These are phyloP conservation scores for Yamadazyma buinensis DNA, from an alignment of 1,139 yeast species.

Conservation along the genomic window DNA sequence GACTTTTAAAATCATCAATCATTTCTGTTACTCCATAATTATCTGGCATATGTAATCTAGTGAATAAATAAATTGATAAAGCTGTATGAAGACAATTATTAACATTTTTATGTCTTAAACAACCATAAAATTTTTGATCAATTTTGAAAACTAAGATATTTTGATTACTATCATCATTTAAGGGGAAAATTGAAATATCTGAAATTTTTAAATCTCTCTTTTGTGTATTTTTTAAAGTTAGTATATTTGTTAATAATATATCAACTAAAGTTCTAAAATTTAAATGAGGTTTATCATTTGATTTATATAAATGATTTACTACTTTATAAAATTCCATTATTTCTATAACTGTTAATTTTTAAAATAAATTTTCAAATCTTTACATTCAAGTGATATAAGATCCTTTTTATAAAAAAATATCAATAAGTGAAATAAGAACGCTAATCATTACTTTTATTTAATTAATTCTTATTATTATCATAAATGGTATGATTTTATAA, in stretches of 20 bases:
- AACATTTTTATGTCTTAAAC: slow-evolving; percentile 24
- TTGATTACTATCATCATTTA: slow-evolving; percentile 1
- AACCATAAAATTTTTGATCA: slow-evolving; percentile 17
- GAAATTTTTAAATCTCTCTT: slow-evolving; percentile 15
- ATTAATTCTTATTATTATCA: too few species aligned
- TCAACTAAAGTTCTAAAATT: slow-evolving; percentile 26
- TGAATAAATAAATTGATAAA: slow-evolving; percentile 27
- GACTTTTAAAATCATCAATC: background rate
- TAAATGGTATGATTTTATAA: too few species aligned
- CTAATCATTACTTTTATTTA: too few species aligned
- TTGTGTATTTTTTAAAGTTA: slow-evolving; percentile 2
- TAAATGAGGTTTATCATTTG: slow-evolving; percentile 20
- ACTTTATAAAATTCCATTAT: slow-evolving; percentile 10
- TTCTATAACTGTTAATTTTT: too few species aligned
- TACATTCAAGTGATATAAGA: too few species aligned
- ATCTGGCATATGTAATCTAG: slow-evolving; percentile 29
- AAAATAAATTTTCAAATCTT: too few species aligned
- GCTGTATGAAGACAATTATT: slow-evolving; percentile 31
- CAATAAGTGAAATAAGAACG: too few species aligned
- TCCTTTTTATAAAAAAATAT: too few species aligned
- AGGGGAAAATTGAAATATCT: slow-evolving; percentile 17
- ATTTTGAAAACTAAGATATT: slow-evolving; percentile 11
- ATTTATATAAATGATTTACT: slow-evolving; percentile 19
- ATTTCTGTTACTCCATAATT: slow-evolving; percentile 18
- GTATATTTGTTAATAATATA: slow-evolving; percentile 18